Percentiles rank a stretch among this genome's conserved stretches.
These are phyloP conservation scores for Nectriaceae sp. DNA, from an alignment of 2,329 filamentous ascomycete species.

Conservation along the genomic window DNA sequence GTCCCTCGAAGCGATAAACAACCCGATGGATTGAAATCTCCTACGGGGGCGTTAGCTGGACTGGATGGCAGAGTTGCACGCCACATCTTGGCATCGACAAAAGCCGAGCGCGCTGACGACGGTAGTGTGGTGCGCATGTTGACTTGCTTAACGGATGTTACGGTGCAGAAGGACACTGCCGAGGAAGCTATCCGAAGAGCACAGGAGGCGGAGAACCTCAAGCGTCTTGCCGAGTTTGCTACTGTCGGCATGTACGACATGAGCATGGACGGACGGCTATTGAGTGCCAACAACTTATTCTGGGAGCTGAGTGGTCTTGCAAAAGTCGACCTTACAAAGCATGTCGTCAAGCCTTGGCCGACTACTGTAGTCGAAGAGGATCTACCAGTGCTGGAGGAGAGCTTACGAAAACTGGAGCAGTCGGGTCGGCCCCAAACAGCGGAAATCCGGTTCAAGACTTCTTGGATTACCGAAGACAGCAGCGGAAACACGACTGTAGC, in stretches of 20 bases:
- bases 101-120: conserved; percentile 46
- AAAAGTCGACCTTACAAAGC: conserved; percentile 41
- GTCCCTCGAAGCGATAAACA: conserved; percentile 17
- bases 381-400: conserved; percentile 39
- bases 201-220: conserved; percentile 54
- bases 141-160: conserved; percentile 54
- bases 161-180: conserved; percentile 49
- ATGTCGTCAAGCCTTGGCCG: conserved; percentile 46
- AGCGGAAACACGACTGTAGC: conserved; percentile 44
- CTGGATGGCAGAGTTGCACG: conserved; percentile 38
- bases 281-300: conserved; percentile 55
- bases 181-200: conserved; percentile 51
- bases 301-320: conserved; percentile 54
- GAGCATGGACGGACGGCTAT: conserved; percentile 49
- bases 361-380: conserved; percentile 49
- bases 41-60: conserved; percentile 8
- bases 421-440: conserved; percentile 46
- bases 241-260: conserved; percentile 59
- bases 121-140: conserved; percentile 48
- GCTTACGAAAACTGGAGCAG: conserved; percentile 40
- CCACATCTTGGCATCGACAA: conserved; percentile 49
- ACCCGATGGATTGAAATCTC: conserved; percentile 17
- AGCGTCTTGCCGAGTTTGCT: conserved; percentile 55
- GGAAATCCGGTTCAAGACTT: conserved; percentile 51
- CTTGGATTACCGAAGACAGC: conserved; percentile 48